These are phyloP conservation scores for Epichloe sibirici DNA, from an alignment of 2,329 filamentous ascomycete genomes.

Conservation along the genomic window DNA sequence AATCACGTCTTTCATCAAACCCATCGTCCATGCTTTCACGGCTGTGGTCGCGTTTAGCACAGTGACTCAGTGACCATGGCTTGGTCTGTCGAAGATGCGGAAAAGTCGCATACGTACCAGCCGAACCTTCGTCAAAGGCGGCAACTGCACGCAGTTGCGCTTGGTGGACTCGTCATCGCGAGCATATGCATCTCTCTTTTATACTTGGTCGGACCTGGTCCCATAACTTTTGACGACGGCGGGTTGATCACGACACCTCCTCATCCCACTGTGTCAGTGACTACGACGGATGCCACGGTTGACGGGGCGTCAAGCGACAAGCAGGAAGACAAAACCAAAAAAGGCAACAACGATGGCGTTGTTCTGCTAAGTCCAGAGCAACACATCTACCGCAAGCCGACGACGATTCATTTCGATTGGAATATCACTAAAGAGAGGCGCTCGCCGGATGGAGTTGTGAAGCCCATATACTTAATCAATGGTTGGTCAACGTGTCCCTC, in stretches of 20 bases:
- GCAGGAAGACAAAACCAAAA: background rate
- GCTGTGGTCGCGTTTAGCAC: background rate
- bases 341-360: slow-evolving; percentile 1
- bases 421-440: slow-evolving; percentile 24
- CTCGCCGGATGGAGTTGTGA: slow-evolving; percentile 38
- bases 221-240: background rate
- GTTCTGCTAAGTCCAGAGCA: slow-evolving; percentile 30
- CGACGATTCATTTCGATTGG: slow-evolving; percentile 24
- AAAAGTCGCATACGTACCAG: background rate
- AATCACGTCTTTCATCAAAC: background rate
- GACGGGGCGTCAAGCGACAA: background rate
- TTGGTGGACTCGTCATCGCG: background rate
- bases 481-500: slow-evolving; percentile 14
- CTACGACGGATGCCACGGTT: background rate
- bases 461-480: slow-evolving; percentile 37
- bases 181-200: background rate
- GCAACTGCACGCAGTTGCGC: background rate
- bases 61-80: background rate
- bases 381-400: slow-evolving; percentile 24
- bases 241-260: background rate
- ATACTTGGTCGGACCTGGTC: background rate
- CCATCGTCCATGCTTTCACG: background rate
- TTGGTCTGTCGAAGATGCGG: background rate
- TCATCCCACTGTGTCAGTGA: background rate
- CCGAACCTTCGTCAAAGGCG: background rate